A percentile compares a stretch with the other conserved stretches of the same genome.
phyloP scores from a whole-genome alignment of 306 rosid species.

The Adenanthera pavonina region DNA sequence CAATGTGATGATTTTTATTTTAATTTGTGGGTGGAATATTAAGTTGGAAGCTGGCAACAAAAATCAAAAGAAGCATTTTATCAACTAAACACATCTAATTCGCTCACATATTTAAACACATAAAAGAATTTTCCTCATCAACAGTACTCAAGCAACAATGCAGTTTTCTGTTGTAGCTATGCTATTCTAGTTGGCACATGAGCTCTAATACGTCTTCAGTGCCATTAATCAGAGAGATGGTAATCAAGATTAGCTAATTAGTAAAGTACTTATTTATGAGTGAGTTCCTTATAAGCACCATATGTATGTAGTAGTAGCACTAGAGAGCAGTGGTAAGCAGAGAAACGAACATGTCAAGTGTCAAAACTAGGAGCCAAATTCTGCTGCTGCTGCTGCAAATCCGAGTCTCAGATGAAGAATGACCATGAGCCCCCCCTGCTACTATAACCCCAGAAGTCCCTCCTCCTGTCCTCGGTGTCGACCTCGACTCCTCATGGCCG shows the following conservation, averaged over 20 bases:
- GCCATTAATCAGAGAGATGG: not conserved
- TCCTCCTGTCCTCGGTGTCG: not conserved
- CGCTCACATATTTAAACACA: not conserved
- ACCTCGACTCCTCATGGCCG: not conserved
- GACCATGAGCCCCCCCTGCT: not conserved
- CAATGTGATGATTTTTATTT: too few species aligned
- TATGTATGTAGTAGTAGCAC: not conserved
- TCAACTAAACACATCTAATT: not conserved
- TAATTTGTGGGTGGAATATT: too few species aligned
- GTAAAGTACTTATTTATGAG: not conserved
- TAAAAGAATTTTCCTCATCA: not conserved
- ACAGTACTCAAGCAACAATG: not conserved
- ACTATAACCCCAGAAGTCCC: not conserved
- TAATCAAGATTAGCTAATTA: not conserved
- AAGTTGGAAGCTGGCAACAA: too few species aligned
- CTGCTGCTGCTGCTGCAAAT: not conserved
- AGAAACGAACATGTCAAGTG: not conserved
- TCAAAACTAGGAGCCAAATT: slow-evolving; percentile 19
- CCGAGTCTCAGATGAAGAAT: not conserved
- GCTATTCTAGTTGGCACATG: not conserved
- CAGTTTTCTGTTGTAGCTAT: not conserved
- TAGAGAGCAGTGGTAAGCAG: not conserved
- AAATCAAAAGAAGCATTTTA: not conserved
- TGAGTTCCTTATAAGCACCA: not conserved
- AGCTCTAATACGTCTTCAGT: not conserved